Conservation (phyloP, 2,329 filamentous ascomycete species). For the Alternaria tenuissima region DNA sequence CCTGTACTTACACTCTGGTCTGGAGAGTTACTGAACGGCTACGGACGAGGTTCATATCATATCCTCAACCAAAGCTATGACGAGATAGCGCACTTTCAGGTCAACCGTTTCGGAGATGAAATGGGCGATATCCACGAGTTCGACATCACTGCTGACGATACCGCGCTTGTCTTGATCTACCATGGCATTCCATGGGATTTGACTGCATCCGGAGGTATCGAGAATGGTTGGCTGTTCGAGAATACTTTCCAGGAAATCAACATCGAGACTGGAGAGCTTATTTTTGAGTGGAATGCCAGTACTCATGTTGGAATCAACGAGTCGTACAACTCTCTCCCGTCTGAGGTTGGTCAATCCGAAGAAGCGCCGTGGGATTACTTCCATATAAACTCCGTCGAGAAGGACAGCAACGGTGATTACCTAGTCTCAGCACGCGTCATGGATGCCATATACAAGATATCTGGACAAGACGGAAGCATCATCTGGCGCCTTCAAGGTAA, state of each 20-base stretch:
- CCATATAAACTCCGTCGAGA: conserved; percentile 47
- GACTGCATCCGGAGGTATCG: conserved; percentile 43
- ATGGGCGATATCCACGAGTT: conserved; percentile 56
- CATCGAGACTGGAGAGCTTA: conserved; percentile 50
- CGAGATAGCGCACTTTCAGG: conserved; percentile 26
- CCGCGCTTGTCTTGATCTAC: conserved; percentile 55
- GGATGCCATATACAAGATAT: conserved; percentile 29
- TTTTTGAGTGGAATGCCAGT: conserved; percentile 54
- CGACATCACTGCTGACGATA: conserved; percentile 53
- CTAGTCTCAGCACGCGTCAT: conserved; percentile 32
- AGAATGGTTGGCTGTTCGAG: conserved; percentile 55
- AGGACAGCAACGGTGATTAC: conserved; percentile 36
- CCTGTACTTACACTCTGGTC: conserved; percentile 32
- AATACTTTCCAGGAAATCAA: conserved; percentile 56
- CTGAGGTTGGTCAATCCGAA: conserved; percentile 37
- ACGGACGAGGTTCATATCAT: conserved; percentile 20
- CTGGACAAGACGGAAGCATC: conserved; percentile 23
- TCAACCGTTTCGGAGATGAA: conserved; percentile 18
- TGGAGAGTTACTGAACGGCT: conserved; percentile 22
- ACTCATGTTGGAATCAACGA: conserved; percentile 45
- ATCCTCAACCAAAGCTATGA: conserved; percentile 29
- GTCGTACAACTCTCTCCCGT: conserved; percentile 30
- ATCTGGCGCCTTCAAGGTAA: conserved; percentile 42
- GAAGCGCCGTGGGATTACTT: conserved; percentile 52
- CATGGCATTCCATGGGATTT: conserved; percentile 52